These are phyloP conservation scores for Hevea brasiliensis DNA, from an alignment of 345 rosid species.

Conservation along the genomic window DNA sequence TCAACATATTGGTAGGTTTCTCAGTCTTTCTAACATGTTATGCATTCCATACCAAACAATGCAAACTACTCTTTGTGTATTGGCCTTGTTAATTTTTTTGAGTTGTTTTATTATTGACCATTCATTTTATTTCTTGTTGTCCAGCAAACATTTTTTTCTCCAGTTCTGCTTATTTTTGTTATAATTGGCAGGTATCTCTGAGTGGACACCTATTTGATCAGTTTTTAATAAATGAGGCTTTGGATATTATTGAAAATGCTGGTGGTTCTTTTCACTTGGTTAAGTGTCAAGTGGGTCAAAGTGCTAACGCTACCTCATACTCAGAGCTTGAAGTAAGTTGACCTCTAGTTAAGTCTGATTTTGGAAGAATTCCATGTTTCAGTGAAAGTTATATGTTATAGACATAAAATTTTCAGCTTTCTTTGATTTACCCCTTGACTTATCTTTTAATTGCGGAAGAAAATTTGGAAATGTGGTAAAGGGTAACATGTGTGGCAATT, in stretches of 20 bases:
- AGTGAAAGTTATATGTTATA: background rate
- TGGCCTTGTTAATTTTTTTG: background rate
- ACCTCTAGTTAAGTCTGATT: constrained; percentile 6
- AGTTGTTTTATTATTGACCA: background rate
- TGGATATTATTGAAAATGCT: constrained; percentile 82
- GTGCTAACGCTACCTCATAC: constrained; percentile 57
- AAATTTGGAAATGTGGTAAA: background rate
- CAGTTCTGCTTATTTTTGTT: constrained; percentile 24
- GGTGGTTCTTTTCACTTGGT: constrained; percentile 91
- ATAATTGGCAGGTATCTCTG: constrained; percentile 69
- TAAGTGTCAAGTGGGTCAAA: constrained; percentile 88
- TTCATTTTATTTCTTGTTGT: background rate
- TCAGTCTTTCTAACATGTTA: constrained; percentile 1
- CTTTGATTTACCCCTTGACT: background rate
- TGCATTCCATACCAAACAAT: constrained; percentile 9
- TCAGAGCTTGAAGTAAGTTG: constrained; percentile 86
- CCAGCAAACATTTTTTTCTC: constrained; percentile 3
- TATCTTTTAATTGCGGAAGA: background rate
- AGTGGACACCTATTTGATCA: constrained; percentile 91
- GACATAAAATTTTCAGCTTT: background rate
- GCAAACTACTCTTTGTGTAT: background rate
- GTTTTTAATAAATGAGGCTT: constrained; percentile 90
- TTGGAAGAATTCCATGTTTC: background rate
- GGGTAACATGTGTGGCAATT: background rate
- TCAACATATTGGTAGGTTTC: constrained; percentile 64